Conservation (phyloP, 352 stramenopile species). For the Pythium coloratum region DNA sequence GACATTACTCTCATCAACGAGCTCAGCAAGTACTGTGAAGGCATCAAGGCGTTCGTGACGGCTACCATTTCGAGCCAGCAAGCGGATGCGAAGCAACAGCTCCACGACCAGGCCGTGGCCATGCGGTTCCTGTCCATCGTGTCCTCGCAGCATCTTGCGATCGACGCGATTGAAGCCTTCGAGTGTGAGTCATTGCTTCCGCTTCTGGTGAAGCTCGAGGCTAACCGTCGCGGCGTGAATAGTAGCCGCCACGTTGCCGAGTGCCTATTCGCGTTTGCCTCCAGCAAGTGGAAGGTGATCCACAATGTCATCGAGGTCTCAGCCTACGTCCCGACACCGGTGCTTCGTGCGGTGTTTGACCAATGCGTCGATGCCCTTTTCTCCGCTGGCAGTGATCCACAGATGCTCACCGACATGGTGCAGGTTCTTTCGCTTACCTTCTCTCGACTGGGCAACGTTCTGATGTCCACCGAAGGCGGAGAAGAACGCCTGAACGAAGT, state of each 20-base stretch:
- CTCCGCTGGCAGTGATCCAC: slow-evolving; percentile 54
- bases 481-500: slow-evolving; percentile 38
- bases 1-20: slow-evolving; percentile 14
- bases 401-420: slow-evolving; percentile 65
- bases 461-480: slow-evolving; percentile 26
- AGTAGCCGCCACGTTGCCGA: slow-evolving; percentile 27
- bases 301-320: slow-evolving; percentile 48
- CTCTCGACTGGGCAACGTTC: slow-evolving; percentile 38
- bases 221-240: slow-evolving; percentile 22
- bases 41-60: slow-evolving; percentile 15
- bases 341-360: slow-evolving; percentile 43
- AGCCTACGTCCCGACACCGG: slow-evolving; percentile 43
- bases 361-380: slow-evolving; percentile 51
- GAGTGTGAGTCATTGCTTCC: slow-evolving; percentile 17
- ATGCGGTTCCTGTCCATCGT: slow-evolving; percentile 25
- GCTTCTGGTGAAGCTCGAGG: slow-evolving; percentile 13
- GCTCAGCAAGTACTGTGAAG: slow-evolving; percentile 22
- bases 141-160: slow-evolving; percentile 16
- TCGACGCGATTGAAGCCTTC: slow-evolving; percentile 24
- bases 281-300: slow-evolving; percentile 59
- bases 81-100: background rate
- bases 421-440: slow-evolving; percentile 60
- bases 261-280: slow-evolving; percentile 38
- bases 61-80: background rate
- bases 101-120: slow-evolving; percentile 22